phyloP scores from a whole-genome alignment of 2,329 filamentous ascomycete species.

The Stemphylium beticola region DNA sequence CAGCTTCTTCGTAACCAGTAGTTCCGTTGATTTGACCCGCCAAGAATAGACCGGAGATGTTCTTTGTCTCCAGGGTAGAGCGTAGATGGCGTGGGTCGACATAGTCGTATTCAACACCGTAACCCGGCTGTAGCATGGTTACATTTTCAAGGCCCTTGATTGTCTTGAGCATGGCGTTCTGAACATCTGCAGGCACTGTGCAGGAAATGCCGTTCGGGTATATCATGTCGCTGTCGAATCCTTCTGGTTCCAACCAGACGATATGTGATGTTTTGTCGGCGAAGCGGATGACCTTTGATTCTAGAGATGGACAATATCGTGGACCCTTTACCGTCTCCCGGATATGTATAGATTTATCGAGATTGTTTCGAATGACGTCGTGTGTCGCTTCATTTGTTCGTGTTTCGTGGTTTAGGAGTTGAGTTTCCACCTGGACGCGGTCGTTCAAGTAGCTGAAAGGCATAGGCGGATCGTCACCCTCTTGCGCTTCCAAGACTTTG shows the following conservation, averaged over 20 bases:
- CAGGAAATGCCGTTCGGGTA: constrained; percentile 98
- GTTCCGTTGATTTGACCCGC: constrained; percentile 98
- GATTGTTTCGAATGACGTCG: constrained; percentile 81
- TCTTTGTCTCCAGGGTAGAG: constrained; percentile 92
- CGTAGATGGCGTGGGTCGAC: constrained; percentile 89
- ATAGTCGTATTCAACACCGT: constrained; percentile 98
- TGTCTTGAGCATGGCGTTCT: constrained; percentile 83
- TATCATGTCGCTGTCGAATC: constrained; percentile 85
- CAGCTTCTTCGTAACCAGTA: constrained; percentile 96
- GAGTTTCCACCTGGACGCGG: constrained; percentile 75
- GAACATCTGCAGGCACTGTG: constrained; percentile 89
- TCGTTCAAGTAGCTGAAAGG: constrained; percentile 93
- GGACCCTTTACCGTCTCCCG: constrained; percentile 93
- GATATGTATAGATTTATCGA: constrained; percentile 97
- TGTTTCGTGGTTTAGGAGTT: constrained; percentile 85
- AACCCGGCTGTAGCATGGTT: constrained; percentile 90
- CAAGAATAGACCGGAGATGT: constrained; percentile 85
- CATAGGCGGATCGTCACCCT: constrained; percentile 81
- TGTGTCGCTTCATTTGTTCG: constrained; percentile 86
- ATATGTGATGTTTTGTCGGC: constrained; percentile 80
- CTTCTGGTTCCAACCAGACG: constrained; percentile 97
- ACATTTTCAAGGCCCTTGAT: constrained; percentile 88
- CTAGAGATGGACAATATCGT: constrained; percentile 92
- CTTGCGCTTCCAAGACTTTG: constrained; percentile 71
- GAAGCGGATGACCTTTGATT: constrained; percentile 92